Conservation (phyloP, 1,284 basidiomycete species). For the Fomitiporia mediterranea region DNA sequence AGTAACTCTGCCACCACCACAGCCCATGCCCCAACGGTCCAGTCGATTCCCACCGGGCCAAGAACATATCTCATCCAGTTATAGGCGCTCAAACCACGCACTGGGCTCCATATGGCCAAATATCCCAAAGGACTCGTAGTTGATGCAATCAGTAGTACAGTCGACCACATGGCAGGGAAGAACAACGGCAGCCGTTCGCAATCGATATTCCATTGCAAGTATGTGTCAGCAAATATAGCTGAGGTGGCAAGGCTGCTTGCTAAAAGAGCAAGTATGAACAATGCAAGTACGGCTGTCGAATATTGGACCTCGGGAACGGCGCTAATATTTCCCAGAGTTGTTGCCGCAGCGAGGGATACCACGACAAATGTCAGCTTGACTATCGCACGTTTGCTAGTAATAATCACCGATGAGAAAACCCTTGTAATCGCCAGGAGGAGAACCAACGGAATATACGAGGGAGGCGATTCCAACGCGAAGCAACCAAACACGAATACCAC, state of each 20-base stretch:
- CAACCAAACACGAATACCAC: constrained; percentile 31
- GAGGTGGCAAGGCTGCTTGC: constrained; percentile 43
- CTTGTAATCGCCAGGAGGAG: constrained; percentile 44
- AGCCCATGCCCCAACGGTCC: constrained; percentile 67
- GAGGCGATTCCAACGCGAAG: constrained; percentile 45
- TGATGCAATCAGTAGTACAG: constrained; percentile 49
- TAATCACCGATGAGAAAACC: constrained; percentile 36
- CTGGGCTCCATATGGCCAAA: constrained; percentile 64
- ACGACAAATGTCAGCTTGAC: constrained; percentile 34
- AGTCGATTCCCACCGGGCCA: constrained; percentile 61
- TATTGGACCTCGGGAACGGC: constrained; percentile 51
- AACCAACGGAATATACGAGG: constrained; percentile 46
- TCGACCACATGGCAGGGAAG: constrained; percentile 69
- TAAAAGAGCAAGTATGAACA: constrained; percentile 43
- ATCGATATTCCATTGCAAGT: constrained; percentile 35
- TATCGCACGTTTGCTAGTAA: neutral
- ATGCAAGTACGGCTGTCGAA: constrained; percentile 31
- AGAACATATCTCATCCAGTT: constrained; percentile 53
- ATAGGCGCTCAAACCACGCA: constrained; percentile 49
- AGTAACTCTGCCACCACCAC: constrained; percentile 52
- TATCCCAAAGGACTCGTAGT: constrained; percentile 60
- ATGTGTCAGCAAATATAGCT: constrained; percentile 37
- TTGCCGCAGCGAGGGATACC: constrained; percentile 33
- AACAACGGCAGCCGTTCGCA: constrained; percentile 46
- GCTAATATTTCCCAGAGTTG: constrained; percentile 41